Conservation (phyloP, 139 green algal genomes). For the Auxenochlorella pyrenoidosa region DNA sequence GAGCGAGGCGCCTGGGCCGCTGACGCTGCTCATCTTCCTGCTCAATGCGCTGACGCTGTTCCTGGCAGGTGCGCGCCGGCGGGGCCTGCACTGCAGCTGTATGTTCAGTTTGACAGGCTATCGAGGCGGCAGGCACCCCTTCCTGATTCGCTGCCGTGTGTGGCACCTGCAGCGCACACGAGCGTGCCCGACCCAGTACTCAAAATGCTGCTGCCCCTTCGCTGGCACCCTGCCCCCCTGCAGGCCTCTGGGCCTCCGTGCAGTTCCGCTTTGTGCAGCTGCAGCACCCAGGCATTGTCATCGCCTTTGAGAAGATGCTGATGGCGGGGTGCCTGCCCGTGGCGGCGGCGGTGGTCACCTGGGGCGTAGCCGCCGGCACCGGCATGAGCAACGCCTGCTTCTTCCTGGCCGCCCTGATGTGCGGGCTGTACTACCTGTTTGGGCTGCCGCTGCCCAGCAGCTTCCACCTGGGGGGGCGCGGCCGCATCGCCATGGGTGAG, state of each 20-base stretch:
- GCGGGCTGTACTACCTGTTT: constrained; percentile 77
- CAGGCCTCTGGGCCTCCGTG: constrained; percentile 85
- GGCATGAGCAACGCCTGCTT: constrained; percentile 78
- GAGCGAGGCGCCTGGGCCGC: constrained; percentile 6
- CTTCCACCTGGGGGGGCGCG: constrained; percentile 63
- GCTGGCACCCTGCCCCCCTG: background rate
- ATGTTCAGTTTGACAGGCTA: too few species aligned
- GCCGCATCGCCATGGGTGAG: constrained; percentile 1
- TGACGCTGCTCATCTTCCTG: constrained; percentile 44
- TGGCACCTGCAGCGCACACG: background rate
- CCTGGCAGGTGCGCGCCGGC: constrained; percentile 29
- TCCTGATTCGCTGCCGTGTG: too few species aligned
- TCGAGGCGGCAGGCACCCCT: background rate
- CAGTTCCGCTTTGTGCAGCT: constrained; percentile 94
- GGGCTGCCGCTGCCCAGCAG: constrained; percentile 79
- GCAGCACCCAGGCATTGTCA: constrained; percentile 82
- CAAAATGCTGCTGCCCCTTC: background rate
- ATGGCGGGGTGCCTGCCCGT: constrained; percentile 74
- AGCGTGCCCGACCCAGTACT: too few species aligned
- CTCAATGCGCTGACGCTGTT: constrained; percentile 43
- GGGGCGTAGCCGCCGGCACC: constrained; percentile 63
- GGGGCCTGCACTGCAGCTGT: background rate
- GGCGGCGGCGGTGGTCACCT: constrained; percentile 59
- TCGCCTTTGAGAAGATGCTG: constrained; percentile 90
- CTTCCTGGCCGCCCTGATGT: constrained; percentile 80